These are phyloP conservation scores for Tolypocladium nubicola DNA, from an alignment of 2,329 filamentous ascomycete species.

Conservation along the genomic window DNA sequence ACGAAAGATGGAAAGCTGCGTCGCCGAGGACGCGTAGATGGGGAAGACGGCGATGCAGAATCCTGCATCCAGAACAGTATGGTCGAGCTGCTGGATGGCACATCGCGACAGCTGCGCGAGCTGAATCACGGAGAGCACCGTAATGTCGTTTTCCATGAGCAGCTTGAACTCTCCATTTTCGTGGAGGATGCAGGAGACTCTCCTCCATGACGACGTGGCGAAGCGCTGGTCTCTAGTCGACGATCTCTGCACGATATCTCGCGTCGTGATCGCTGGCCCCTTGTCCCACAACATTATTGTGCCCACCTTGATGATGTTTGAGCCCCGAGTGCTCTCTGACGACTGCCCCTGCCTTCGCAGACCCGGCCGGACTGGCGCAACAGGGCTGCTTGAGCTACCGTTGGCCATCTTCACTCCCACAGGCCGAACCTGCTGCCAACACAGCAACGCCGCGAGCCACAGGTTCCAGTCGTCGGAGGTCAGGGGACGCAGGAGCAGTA, in stretches of 20 bases:
- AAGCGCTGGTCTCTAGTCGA: slow-evolving; percentile 47
- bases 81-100: slow-evolving; percentile 82
- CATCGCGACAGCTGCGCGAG: slow-evolving; percentile 81
- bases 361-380: slow-evolving; percentile 28
- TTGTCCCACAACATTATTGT: slow-evolving; percentile 90
- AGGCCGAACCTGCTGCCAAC: slow-evolving; percentile 68
- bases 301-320: slow-evolving; percentile 88
- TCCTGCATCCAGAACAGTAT: slow-evolving; percentile 83
- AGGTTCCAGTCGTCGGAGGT: slow-evolving; percentile 59
- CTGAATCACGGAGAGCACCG: slow-evolving; percentile 72
- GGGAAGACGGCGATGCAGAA: slow-evolving; percentile 94
- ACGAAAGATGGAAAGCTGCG: slow-evolving; percentile 65
- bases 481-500: slow-evolving; percentile 52
- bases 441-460: slow-evolving; percentile 71
- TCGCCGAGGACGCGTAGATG: slow-evolving; percentile 70
- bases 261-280: slow-evolving; percentile 44
- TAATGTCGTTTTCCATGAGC: slow-evolving; percentile 74
- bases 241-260: slow-evolving; percentile 44
- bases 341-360: slow-evolving; percentile 29
- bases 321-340: slow-evolving; percentile 20
- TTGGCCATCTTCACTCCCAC: slow-evolving; percentile 43
- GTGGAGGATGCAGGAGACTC: slow-evolving; percentile 84
- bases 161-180: slow-evolving; percentile 93
- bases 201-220: slow-evolving; percentile 60
- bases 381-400: slow-evolving; percentile 22